Percentiles rank a stretch among this genome's conserved stretches.
Conservation (phyloP, 805 yeast species). For the Metschnikowia noctiluminum region DNA sequence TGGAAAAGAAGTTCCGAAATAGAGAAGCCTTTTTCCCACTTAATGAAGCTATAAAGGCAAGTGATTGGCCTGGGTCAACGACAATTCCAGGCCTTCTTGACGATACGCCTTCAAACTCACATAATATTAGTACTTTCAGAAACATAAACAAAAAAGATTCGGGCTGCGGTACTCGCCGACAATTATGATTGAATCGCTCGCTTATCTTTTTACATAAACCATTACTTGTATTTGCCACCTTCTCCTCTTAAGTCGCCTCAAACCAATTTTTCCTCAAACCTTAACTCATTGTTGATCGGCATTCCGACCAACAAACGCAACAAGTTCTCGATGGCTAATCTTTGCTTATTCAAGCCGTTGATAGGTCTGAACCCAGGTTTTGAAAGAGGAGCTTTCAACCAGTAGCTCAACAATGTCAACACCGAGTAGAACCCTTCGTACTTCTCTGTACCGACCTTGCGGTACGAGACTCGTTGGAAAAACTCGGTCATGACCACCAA, state of each 20-base stretch:
- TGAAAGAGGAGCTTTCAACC: slow-evolving; percentile 96
- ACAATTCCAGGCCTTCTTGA: too few species aligned
- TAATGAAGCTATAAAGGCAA: too few species aligned
- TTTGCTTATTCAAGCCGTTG: slow-evolving; percentile 92
- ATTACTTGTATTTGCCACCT: too few species aligned
- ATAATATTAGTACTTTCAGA: too few species aligned
- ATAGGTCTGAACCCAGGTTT: slow-evolving; percentile 88
- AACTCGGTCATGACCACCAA: slow-evolving; percentile 88
- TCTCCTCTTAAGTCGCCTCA: slow-evolving; percentile 9
- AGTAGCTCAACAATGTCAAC: slow-evolving; percentile 81
- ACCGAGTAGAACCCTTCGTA: slow-evolving; percentile 78
- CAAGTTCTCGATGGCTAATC: slow-evolving; percentile 87
- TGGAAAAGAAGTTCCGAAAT: too few species aligned
- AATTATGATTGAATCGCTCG: too few species aligned
- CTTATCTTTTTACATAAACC: too few species aligned
- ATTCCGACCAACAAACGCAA: slow-evolving; percentile 86
- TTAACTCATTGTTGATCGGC: slow-evolving; percentile 84
- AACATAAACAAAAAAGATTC: too few species aligned
- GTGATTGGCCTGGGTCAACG: too few species aligned
- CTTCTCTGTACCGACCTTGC: slow-evolving; percentile 46
- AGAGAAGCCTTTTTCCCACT: too few species aligned
- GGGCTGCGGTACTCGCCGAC: too few species aligned
- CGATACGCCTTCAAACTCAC: too few species aligned
- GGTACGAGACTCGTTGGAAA: slow-evolving; percentile 80
- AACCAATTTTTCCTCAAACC: slow-evolving; percentile 85